phyloP scores from a whole-genome alignment of 2,329 filamentous ascomycete genomes.

The Balansia obtecta region DNA sequence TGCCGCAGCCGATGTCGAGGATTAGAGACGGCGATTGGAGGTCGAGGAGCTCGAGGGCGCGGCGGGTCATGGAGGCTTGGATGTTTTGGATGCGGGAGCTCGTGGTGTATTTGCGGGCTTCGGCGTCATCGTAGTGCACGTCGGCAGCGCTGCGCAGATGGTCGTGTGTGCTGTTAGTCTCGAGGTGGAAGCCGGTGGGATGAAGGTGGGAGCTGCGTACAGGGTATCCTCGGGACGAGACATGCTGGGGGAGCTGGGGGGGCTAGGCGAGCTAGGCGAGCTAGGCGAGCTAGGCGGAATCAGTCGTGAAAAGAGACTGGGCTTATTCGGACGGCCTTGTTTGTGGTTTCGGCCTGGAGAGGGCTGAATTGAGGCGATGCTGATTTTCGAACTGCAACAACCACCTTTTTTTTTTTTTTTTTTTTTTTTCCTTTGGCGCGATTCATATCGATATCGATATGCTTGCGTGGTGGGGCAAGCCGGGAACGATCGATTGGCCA shows the following conservation, averaged over 20 bases:
- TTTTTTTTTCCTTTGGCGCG: too few species aligned
- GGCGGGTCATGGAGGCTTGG: slow-evolving; percentile 86
- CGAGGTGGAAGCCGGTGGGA: slow-evolving; percentile 8
- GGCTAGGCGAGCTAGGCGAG: not conserved
- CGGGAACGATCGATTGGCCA: not conserved
- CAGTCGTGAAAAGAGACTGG: too few species aligned
- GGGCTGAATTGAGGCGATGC: not conserved
- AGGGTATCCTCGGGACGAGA: slow-evolving; percentile 93
- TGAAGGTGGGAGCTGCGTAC: slow-evolving; percentile 33
- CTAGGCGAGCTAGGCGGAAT: too few species aligned
- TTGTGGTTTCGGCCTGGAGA: not conserved
- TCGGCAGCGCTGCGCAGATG: slow-evolving; percentile 61
- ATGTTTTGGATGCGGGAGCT: slow-evolving; percentile 92
- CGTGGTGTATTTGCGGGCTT: slow-evolving; percentile 95
- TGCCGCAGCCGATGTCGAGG: slow-evolving; percentile 94
- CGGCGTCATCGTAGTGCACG: slow-evolving; percentile 91
- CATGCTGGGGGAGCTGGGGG: slow-evolving; percentile 44
- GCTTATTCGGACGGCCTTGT: not conserved
- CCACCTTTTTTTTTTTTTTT: too few species aligned
- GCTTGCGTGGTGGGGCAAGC: not conserved
- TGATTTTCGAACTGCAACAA: not conserved
- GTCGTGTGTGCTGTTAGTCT: not conserved
- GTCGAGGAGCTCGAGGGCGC: slow-evolving; percentile 82
- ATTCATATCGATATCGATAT: slow-evolving; percentile 12
- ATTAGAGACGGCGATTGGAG: slow-evolving; percentile 72